phyloP scores from a whole-genome alignment of 345 rosid genomes.

The Trapa incisa region DNA sequence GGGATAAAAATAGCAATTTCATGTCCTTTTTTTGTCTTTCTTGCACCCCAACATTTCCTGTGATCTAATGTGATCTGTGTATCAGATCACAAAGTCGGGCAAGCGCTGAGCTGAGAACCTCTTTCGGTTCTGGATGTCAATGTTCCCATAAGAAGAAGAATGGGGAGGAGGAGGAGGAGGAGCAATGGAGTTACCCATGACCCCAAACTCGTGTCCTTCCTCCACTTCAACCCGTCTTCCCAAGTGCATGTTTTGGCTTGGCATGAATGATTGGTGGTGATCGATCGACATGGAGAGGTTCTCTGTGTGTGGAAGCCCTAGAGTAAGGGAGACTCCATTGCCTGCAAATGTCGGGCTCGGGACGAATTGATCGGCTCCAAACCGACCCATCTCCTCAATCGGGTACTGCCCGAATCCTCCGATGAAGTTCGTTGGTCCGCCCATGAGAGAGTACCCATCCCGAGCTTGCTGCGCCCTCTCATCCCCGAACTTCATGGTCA shows the following conservation, averaged over 20 bases:
- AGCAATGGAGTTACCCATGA: conserved; percentile 29
- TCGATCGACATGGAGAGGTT: conserved; percentile 61
- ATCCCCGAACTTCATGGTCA: no score
- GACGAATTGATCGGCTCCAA: conserved; percentile 56
- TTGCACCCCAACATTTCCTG: background rate
- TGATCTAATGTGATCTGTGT: background rate
- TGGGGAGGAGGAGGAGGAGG: conserved; percentile 9
- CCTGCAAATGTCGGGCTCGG: conserved; percentile 3
- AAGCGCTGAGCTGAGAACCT: conserved; percentile 73
- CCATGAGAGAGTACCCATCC: no score
- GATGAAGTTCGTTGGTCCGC: no score
- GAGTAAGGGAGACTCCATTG: conserved; percentile 63
- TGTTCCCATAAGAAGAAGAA: conserved; percentile 53
- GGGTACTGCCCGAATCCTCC: conserved; percentile 26
- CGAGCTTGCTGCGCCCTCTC: no score
- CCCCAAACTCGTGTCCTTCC: conserved; percentile 53
- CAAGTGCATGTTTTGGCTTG: conserved; percentile 58
- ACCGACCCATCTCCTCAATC: conserved; percentile 71
- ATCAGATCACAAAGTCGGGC: conserved; percentile 80
- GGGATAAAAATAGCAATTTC: conserved; percentile 14
- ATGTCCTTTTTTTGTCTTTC: background rate
- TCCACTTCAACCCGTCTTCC: conserved; percentile 68
- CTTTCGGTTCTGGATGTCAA: conserved; percentile 73
- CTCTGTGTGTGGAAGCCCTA: conserved; percentile 75
- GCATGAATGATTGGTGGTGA: conserved; percentile 60